phyloP scores from a whole-genome alignment of 441 rosid species.

The Gossypium schwendimanii region DNA sequence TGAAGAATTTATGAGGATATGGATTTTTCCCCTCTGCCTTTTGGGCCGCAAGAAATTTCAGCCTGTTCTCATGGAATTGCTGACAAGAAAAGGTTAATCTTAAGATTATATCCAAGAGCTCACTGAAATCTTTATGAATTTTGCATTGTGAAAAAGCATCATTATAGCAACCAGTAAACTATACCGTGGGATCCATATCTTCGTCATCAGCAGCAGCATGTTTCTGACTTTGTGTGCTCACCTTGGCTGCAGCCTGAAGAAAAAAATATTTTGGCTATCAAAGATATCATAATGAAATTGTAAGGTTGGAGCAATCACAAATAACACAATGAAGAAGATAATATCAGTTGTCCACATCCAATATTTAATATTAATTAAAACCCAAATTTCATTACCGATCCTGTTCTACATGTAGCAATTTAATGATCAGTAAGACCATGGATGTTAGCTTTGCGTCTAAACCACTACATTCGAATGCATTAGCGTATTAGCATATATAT shows the following conservation, averaged over 20 bases:
- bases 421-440: too few species aligned
- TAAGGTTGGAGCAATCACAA: not conserved
- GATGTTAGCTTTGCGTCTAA: too few species aligned
- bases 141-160: not conserved
- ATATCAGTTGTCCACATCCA: not conserved
- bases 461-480: not conserved
- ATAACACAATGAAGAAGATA: not conserved
- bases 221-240: slow-evolving; percentile 33
- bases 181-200: slow-evolving; percentile 81
- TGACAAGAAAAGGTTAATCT: slow-evolving; percentile 23
- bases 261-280: not conserved
- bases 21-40: slow-evolving; percentile 61
- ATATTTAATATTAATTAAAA: not conserved
- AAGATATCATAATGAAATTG: not conserved
- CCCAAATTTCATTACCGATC: not conserved
- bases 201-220: slow-evolving; percentile 52
- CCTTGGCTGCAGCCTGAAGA: slow-evolving; percentile 40
- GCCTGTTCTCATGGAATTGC: slow-evolving; percentile 71
- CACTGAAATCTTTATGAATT: not conserved
- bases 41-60: slow-evolving; percentile 47
- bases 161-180: not conserved
- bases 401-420: not conserved
- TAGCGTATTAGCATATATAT: too few species aligned
- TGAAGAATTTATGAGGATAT: slow-evolving; percentile 65
- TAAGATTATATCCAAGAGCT: not conserved